Base-by-base conservation (phyloP, 106 monocot genomes). In the Iris macrosiphon region DNA sequence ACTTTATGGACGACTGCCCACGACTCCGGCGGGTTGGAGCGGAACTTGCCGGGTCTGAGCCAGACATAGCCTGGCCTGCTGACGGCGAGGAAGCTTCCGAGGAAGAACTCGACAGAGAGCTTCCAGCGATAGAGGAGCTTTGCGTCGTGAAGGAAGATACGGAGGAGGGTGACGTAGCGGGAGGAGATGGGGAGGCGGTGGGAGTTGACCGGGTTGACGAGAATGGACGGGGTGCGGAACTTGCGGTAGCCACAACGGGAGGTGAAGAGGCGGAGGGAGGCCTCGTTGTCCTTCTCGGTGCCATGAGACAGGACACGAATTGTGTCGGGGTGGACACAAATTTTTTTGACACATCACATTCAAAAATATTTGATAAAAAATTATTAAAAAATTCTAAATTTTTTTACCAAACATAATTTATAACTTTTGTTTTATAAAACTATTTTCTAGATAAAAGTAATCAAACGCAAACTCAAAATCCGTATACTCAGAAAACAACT, bases 241-340 rank as follows among this genome's bases (percentile, higher is more conserved):
- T 65, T 66, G 43, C 70, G 49, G 81, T 90, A 90, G 24, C 85
- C 81, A 69, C 74, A 85, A 26, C 75, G 73, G 4, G 35, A 56
- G 14, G 85, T 78, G 85, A 90, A 90, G 9, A 90, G 68, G 13
- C 63, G 13, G 20, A 81, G 37, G 17, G 89, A 90, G 12, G 84
- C 81, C 34, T 49, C 72, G 75, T 90, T 90, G 26, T 65, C 77
- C 12, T 49, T 65, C 2, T 80, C 84, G 17, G 89, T 81, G 89
- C 89, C 80, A 90, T 85, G 74, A 89, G 81, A 84, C 89, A 89
- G 19, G 61, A 61, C 74, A 84, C 89, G 64, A 89, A 71, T 14
- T 44, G n/a, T n/a, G n/a, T n/a, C n/a, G n/a, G n/a, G n/a, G n/a
- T n/a, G n/a, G n/a, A n/a, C n/a, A n/a, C n/a, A n/a, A n/a, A n/a